Evolutionary conservation across 352 stramenopile genomes (phyloP), one percentile per base, ranked within the genome.

Genomic region (Aphanomyces astaci): DNA sequence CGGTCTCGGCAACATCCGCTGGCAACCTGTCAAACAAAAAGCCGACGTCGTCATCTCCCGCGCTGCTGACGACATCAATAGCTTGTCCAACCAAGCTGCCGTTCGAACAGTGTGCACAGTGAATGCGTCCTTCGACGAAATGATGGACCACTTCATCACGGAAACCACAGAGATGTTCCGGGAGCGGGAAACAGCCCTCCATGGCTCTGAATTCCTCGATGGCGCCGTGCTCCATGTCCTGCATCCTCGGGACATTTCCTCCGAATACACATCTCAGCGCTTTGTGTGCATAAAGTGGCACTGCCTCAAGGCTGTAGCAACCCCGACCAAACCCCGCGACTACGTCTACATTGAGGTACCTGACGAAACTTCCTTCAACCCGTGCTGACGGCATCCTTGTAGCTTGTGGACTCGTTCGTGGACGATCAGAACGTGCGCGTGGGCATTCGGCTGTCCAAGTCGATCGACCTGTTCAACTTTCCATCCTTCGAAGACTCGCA

Each of bases 231-330:
- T 93, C n/a, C 75, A 80, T 65, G 85, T 82, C 66, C 75, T 93
- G 28, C 79, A 88, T 66, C 85, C 83, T 39, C 78, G 85, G 43
- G 82, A 90, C 53, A 36, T 33, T 30, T 30, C 51, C 9, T 30
- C 51, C 51, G 51, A 59, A 33, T 36, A 51, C 25, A 28, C 53
- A 39, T 45, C 33, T 25, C 46, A 59, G 30, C 85, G 85, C 17
- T 93, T 88, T 33, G 83, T 84, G 43, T 90, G 85, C 62, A 72
- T 93, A 51, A 93, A 93, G 72, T 93, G 83, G 82, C 81, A 93
- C 55, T 87, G 81, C 57, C 74, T 88, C 69, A 85, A 84, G 48
- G 89, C 83, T 28, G 70, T 89, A 4, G 83, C 85, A 27, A 80
- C 85, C 10, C 88, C 82, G 10, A 76, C 85, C 56, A 91, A 86